Percentiles rank a stretch among this genome's conserved stretches.
Evolutionary conservation across 441 rosid genomes (phyloP).

Genomic region (Metrosideros polymorpha): DNA sequence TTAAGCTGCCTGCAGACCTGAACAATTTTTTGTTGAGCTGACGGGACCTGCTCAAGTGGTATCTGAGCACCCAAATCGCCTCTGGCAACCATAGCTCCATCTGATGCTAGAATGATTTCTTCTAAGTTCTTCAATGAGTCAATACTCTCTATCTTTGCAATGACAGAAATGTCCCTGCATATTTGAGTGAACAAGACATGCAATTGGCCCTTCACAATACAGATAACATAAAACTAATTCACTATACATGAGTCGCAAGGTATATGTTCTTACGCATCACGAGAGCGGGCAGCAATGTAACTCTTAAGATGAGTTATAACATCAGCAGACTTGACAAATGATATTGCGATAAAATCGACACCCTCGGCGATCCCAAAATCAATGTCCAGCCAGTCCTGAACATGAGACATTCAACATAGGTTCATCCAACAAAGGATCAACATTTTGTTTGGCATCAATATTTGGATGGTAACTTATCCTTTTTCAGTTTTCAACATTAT

Average conservation of each 20-base stretch:
- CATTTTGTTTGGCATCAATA: not conserved
- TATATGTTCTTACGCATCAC: conserved; percentile 40
- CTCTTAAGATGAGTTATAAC: conserved; percentile 92
- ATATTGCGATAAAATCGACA: conserved; percentile 93
- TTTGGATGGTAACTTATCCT: not conserved
- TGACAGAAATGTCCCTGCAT: conserved; percentile 74
- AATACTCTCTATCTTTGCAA: conserved; percentile 97
- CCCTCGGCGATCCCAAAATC: conserved; percentile 94
- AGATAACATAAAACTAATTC: not conserved
- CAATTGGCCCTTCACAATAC: not conserved
- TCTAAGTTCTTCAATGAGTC: conserved; percentile 87
- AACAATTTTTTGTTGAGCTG: conserved; percentile 84
- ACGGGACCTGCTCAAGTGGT: conserved; percentile 97
- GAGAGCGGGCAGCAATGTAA: conserved; percentile 86
- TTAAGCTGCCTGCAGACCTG: conserved; percentile 80
- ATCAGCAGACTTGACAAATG: conserved; percentile 98
- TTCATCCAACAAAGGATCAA: not conserved
- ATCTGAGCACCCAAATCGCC: conserved; percentile 99
- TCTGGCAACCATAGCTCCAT: conserved; percentile 99
- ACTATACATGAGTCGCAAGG: not conserved
- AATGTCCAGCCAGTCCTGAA: conserved; percentile 97
- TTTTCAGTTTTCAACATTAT: not conserved
- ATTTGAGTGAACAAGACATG: not conserved
- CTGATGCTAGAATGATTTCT: conserved; percentile 87
- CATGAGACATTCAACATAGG: not conserved